These are phyloP conservation scores for Coemansia sp. DNA, from an alignment of 192 early-diverging fungal species.

Conservation along the genomic window DNA sequence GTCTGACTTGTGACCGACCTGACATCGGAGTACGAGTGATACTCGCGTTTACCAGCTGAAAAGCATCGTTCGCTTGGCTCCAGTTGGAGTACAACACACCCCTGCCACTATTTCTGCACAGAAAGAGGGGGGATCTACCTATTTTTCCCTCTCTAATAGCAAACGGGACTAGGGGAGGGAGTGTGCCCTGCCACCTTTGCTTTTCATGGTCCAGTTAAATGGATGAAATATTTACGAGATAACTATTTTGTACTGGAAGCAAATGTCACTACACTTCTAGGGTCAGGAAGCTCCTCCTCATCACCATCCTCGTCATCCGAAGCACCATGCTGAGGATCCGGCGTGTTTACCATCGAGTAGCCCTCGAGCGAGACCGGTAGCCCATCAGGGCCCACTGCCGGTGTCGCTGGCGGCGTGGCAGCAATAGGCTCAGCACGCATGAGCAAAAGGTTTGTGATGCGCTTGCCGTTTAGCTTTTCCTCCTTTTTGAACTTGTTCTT, in stretches of 20 bases:
- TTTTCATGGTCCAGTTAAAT: not conserved
- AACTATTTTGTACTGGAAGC: not conserved
- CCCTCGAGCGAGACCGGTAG: constrained; percentile 17
- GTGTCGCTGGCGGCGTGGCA: not conserved
- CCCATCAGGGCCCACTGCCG: constrained; percentile 3
- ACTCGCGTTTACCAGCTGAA: not conserved
- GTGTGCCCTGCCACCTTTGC: not conserved
- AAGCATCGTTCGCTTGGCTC: not conserved
- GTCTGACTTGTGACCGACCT: not conserved
- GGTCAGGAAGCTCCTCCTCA: constrained; percentile 16
- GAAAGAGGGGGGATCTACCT: not conserved
- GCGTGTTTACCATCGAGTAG: constrained; percentile 26
- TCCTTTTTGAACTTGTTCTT: constrained; percentile 55
- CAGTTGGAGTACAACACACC: not conserved
- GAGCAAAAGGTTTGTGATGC: constrained; percentile 46
- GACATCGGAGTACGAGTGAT: not conserved
- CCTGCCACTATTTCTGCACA: not conserved
- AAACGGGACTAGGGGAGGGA: not conserved
- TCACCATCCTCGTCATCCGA: constrained; percentile 4
- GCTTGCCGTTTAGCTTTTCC: constrained; percentile 23
- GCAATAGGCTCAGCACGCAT: constrained; percentile 12
- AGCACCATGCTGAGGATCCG: constrained; percentile 2
- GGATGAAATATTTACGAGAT: not conserved
- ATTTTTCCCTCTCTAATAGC: not conserved
- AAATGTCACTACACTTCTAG: constrained; percentile 4